phyloP scores from a whole-genome alignment of 1,284 basidiomycete genomes.

The Cutaneotrichosporon cavernicola region DNA sequence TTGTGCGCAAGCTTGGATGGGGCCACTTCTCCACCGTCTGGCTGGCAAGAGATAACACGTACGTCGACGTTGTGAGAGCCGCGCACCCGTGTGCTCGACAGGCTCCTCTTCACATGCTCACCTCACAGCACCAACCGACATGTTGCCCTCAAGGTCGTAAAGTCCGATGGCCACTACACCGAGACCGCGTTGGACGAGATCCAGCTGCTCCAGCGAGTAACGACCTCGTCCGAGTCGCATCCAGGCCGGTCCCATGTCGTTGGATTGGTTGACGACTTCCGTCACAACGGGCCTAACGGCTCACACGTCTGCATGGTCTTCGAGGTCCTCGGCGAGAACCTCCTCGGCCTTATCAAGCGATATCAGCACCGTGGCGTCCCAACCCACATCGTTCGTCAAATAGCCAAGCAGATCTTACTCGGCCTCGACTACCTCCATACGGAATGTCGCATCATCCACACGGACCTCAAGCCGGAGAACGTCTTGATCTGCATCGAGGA shows the following conservation, averaged over 20 bases:
- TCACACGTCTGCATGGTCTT: slow-evolving; percentile 99
- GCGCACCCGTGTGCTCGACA: slow-evolving; percentile 8
- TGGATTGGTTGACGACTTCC: slow-evolving; percentile 94
- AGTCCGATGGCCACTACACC: slow-evolving; percentile 94
- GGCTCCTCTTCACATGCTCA: neutral
- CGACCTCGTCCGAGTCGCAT: slow-evolving; percentile 71
- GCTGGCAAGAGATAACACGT: slow-evolving; percentile 85
- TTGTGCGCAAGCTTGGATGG: slow-evolving; percentile 95
- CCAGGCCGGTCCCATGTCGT: slow-evolving; percentile 68
- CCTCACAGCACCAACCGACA: slow-evolving; percentile 80
- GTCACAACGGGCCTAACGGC: slow-evolving; percentile 93
- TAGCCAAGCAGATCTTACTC: slow-evolving; percentile 92
- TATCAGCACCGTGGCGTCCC: slow-evolving; percentile 84
- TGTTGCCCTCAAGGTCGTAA: slow-evolving; percentile 98
- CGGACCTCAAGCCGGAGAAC: slow-evolving; percentile 97
- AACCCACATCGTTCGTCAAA: slow-evolving; percentile 89
- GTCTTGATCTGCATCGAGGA: slow-evolving; percentile 97
- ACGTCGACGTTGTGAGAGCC: slow-evolving; percentile 42
- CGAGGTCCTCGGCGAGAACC: slow-evolving; percentile 95
- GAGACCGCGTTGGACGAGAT: slow-evolving; percentile 99
- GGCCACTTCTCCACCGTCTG: slow-evolving; percentile 96
- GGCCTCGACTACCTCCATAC: slow-evolving; percentile 97
- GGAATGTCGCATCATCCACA: slow-evolving; percentile 92
- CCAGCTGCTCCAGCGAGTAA: slow-evolving; percentile 92
- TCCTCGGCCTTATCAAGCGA: slow-evolving; percentile 95